Conservation (phyloP, 164 flowering plant genomes). For the Houttuynia cordata region DNA sequence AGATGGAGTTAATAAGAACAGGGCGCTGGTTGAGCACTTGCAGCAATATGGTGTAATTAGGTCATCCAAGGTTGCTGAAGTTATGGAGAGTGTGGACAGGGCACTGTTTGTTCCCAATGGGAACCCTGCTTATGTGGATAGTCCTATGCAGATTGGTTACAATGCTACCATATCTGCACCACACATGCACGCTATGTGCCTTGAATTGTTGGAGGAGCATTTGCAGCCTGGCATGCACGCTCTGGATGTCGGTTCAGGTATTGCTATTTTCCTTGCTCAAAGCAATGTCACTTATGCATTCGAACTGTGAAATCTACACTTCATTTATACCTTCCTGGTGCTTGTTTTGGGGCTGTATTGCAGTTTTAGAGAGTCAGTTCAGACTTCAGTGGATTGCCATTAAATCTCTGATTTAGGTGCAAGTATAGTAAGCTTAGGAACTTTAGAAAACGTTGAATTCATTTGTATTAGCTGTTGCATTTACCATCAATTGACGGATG, state of each 20-base stretch:
- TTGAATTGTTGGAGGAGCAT: slow-evolving; percentile 62
- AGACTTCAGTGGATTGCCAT: too few species aligned
- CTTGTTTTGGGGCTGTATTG: too few species aligned
- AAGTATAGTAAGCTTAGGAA: too few species aligned
- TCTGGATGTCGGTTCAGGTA: slow-evolving; percentile 94
- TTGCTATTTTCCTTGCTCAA: neutral
- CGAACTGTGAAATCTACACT: too few species aligned
- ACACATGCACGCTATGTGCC: slow-evolving; percentile 96
- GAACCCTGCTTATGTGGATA: slow-evolving; percentile 56
- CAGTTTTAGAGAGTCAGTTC: too few species aligned
- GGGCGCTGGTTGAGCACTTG: slow-evolving; percentile 58
- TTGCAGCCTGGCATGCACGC: slow-evolving; percentile 96
- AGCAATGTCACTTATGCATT: neutral
- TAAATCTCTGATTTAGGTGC: too few species aligned
- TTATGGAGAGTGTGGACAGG: slow-evolving; percentile 77
- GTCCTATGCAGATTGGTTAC: slow-evolving; percentile 81
- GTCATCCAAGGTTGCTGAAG: slow-evolving; percentile 66
- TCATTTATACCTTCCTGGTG: too few species aligned
- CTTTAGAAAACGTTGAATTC: too few species aligned
- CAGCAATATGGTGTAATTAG: slow-evolving; percentile 51
- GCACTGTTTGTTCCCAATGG: slow-evolving; percentile 76
- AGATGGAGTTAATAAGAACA: slow-evolving; percentile 36
- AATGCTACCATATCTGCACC: slow-evolving; percentile 99
- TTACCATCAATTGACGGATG: neutral
- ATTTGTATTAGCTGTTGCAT: neutral